Conservation (phyloP, 768 basidiomycete species). For the Rhizopogon vulgaris region DNA sequence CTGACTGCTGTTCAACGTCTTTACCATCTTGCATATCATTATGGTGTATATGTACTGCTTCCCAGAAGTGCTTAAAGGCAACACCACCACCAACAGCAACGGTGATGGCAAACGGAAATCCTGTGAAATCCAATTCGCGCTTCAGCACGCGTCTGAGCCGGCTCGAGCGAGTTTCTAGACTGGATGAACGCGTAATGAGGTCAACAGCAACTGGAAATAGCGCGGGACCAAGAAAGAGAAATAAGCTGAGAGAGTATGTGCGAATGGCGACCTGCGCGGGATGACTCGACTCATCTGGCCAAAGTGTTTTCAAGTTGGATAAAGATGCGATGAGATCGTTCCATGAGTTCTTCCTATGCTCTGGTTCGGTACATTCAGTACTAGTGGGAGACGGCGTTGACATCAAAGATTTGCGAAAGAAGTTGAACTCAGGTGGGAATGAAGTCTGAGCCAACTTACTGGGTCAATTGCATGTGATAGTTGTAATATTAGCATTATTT, state of each 20-base stretch:
- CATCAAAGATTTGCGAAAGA: not conserved
- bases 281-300: slow-evolving; percentile 36
- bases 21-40: not conserved
- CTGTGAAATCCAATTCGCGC: slow-evolving; percentile 53
- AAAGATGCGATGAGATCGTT: slow-evolving; percentile 10
- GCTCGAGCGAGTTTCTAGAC: slow-evolving; percentile 13
- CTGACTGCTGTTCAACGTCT: not conserved
- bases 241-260: slow-evolving; percentile 61
- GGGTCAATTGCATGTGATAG: too few relatives aligned
- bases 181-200: slow-evolving; percentile 17
- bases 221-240: slow-evolving; percentile 61
- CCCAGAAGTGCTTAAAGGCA: slow-evolving; percentile 43
- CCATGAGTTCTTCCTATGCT: not conserved
- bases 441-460: too few relatives aligned
- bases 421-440: not conserved
- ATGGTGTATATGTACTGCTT: slow-evolving; percentile 8
- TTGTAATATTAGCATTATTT: too few relatives aligned
- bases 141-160: slow-evolving; percentile 33
- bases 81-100: slow-evolving; percentile 59
- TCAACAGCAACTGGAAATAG: slow-evolving; percentile 48
- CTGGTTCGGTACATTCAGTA: not conserved
- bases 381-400: not conserved
- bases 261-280: slow-evolving; percentile 55
- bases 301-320: slow-evolving; percentile 2
- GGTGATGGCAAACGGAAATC: slow-evolving; percentile 68